Percentiles rank a stretch among this genome's conserved stretches.
phyloP scores from a whole-genome alignment of 2,329 filamentous ascomycete species.

The Furcasterigmium sp. region DNA sequence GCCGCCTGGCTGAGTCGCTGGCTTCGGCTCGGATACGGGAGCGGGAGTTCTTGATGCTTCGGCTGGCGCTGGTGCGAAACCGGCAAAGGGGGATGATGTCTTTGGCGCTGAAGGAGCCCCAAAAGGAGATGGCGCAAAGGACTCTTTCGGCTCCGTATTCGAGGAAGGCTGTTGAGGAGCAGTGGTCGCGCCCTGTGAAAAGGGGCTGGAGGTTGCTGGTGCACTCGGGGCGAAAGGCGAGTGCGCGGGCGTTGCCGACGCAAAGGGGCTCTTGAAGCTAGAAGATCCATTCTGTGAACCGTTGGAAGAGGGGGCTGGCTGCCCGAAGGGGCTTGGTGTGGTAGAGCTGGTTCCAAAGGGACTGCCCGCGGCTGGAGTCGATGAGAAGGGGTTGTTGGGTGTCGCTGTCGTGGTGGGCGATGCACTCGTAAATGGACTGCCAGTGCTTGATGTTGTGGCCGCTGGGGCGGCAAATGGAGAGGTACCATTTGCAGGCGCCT shows the following conservation, averaged over 20 bases:
- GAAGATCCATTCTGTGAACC: neutral
- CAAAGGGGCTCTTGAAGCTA: neutral
- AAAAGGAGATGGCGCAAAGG: neutral
- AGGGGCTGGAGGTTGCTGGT: neutral
- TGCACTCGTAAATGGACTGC: neutral
- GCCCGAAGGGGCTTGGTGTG: neutral
- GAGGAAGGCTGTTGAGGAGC: neutral
- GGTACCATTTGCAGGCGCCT: too few relatives aligned
- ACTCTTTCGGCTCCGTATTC: neutral
- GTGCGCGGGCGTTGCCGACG: neutral
- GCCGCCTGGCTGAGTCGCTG: too few relatives aligned
- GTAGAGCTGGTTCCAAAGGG: neutral
- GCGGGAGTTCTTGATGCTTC: too few relatives aligned
- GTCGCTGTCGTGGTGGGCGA: neutral
- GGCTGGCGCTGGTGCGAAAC: too few relatives aligned
- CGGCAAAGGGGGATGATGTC: too few relatives aligned
- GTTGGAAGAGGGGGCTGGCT: neutral
- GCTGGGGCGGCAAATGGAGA: too few relatives aligned
- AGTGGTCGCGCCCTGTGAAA: neutral
- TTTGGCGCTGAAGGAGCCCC: too few relatives aligned
- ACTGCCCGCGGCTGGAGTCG: neutral
- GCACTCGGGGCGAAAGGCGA: neutral
- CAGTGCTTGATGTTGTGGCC: neutral
- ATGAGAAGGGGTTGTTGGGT: neutral
- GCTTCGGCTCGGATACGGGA: too few relatives aligned